Evolutionary conservation across 2,329 filamentous ascomycete genomes (phyloP), one percentile per base, ranked within the genome.

Genomic region (Zelopaecilomyces penicillatus): DNA sequence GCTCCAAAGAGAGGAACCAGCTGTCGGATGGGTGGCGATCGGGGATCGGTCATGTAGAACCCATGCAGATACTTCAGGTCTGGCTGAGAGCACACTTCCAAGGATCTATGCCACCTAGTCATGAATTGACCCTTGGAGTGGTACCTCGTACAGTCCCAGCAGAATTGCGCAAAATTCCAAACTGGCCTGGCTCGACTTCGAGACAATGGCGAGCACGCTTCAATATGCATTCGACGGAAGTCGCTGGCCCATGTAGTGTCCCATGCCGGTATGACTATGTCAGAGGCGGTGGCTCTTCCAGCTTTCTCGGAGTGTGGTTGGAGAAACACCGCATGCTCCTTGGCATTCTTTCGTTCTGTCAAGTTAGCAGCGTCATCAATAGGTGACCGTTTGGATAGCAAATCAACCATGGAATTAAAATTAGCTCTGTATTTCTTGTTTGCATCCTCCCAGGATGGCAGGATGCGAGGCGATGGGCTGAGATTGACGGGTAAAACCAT

Each of bases 401-500:
- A 37, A 33, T 61, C 57, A 32, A 52, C 54, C 31, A 63, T 52
- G 1, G 54, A 56, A 6, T 58, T 51, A 11, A 63, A 38, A 31
- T 58, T 55, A 30, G 43, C 51, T 48, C 29, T 37, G 37, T 30
- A 39, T 37, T 45, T 48, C 11, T 38, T 35, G 31, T 37, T 49
- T 11, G 52, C 69, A 46, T 85, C 78, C 45, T 86, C 80, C 66
- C 83, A 81, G 0, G 85, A 80, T 1, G 65, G 63, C 5, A 67
- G 51, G n/a, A 67, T 53, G 4, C 65, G 59, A 11, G 65, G 65
- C 6, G 55, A 50, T 7, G 52, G 46, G 12, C 85, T 77, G 19
- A 86, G 71, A 58, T 95, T 95, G 66, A 95, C 85, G 0, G 86
- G 85, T 19, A 95, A 65, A 50, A 88, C 80, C 85, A 95, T 90